These are phyloP conservation scores for Candida ovalis DNA, from an alignment of 805 yeast genomes.

Conservation along the genomic window DNA sequence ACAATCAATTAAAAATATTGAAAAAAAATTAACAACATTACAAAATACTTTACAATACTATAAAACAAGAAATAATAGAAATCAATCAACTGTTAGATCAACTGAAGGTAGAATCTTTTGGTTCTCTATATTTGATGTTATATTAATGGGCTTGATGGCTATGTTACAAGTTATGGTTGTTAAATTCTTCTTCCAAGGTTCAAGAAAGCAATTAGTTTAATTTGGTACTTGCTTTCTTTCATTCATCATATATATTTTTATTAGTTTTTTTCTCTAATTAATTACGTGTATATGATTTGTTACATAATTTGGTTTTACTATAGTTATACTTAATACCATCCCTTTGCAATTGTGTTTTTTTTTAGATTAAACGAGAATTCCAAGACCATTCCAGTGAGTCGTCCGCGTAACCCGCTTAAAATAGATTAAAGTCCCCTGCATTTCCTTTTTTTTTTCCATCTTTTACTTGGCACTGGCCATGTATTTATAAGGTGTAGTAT, in stretches of 20 bases:
- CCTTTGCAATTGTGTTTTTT: too few species aligned
- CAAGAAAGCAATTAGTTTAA: constrained; percentile 62
- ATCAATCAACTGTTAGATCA: constrained; percentile 73
- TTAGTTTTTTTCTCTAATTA: not conserved
- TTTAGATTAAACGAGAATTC: too few species aligned
- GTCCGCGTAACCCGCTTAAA: too few species aligned
- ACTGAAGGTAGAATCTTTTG: constrained; percentile 60
- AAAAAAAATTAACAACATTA: constrained; percentile 53
- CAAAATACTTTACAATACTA: constrained; percentile 69
- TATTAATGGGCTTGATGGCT: constrained; percentile 67
- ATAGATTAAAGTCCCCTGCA: too few species aligned
- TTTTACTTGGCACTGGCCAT: too few species aligned
- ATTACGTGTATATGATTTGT: not conserved
- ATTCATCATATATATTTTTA: too few species aligned
- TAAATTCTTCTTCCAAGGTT: constrained; percentile 66
- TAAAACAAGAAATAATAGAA: constrained; percentile 86
- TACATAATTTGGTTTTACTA: too few species aligned
- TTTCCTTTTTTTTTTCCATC: too few species aligned
- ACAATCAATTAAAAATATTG: constrained; percentile 53
- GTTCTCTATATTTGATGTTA: constrained; percentile 63
- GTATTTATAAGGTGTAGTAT: too few species aligned
- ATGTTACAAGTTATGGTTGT: constrained; percentile 63
- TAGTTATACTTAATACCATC: too few species aligned
- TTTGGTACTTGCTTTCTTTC: not conserved
- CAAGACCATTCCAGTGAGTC: too few species aligned